phyloP scores from a whole-genome alignment of 805 yeast species.

The Starmerella ratchasimensis region DNA sequence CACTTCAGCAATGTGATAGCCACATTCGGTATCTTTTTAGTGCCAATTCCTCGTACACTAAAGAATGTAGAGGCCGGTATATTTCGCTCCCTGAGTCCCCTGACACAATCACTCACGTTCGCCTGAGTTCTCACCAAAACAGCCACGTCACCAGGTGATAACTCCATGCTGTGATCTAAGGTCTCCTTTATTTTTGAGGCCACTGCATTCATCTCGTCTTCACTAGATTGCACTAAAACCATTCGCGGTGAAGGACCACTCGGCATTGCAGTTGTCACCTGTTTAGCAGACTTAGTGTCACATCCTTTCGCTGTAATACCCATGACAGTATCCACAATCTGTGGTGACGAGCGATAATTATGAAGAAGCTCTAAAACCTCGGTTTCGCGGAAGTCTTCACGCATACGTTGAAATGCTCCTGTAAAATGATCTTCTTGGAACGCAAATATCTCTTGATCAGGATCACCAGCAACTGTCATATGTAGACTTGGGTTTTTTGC shows the following conservation, averaged over 20 bases:
- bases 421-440: constrained; percentile 8
- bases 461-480: constrained; percentile 17
- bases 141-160: constrained; percentile 14
- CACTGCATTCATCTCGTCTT: too few species aligned
- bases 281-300: background rate
- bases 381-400: constrained; percentile 3
- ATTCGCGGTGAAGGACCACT: background rate
- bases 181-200: too few species aligned
- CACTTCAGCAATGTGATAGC: constrained; percentile 14
- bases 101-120: background rate
- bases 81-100: background rate
- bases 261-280: background rate
- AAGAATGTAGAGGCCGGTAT: constrained; percentile 2
- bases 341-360: constrained; percentile 16
- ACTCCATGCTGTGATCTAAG: too few species aligned
- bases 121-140: constrained; percentile 11
- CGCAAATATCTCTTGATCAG: constrained; percentile 17
- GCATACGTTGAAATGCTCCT: constrained; percentile 12
- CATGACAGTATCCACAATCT: constrained; percentile 7
- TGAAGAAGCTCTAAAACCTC: constrained; percentile 2
- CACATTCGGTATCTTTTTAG: constrained; percentile 5
- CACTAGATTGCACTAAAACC: background rate
- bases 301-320: background rate
- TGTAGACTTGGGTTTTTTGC: background rate
- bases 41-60: constrained; percentile 7